Evolutionary conservation across 257 asterid species (phyloP).

Genomic region (Buddleja alternifolia): DNA sequence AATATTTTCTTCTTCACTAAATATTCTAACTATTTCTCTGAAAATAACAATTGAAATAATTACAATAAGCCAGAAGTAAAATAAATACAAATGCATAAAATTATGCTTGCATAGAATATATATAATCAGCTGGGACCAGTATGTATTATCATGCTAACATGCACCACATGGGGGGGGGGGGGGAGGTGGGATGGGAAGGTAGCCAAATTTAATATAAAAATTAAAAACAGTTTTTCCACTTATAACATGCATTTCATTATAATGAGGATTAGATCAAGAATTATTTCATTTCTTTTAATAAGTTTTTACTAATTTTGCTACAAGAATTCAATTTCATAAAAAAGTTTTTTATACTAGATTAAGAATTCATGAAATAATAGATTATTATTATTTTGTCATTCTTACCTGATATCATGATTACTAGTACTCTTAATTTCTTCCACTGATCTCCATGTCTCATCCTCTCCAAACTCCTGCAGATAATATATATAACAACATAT

Average conservation of each 20-base stretch:
- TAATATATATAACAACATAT: too few relatives aligned
- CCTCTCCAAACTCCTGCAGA: constrained; percentile 46
- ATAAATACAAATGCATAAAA: constrained; percentile 28
- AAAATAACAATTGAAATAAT: constrained; percentile 17
- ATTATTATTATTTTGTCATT: constrained; percentile 19
- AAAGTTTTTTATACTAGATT: constrained; percentile 10
- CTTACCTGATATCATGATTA: constrained; percentile 54
- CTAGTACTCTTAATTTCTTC: constrained; percentile 28
- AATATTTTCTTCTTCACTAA: constrained; percentile 29
- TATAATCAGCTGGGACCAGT: constrained; percentile 52
- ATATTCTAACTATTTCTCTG: constrained; percentile 45
- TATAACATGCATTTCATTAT: constrained; percentile 18
- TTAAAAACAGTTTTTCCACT: constrained; percentile 43
- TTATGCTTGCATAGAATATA: constrained; percentile 24
- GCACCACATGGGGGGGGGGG: constrained; percentile 74
- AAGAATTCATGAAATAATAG: constrained; percentile 33
- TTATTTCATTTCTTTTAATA: too few relatives aligned
- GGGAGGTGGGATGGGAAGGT: constrained; percentile 43
- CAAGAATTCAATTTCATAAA: background rate
- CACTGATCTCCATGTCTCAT: constrained; percentile 30
- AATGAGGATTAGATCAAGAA: constrained; percentile 32
- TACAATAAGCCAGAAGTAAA: background rate
- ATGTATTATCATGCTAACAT: constrained; percentile 48
- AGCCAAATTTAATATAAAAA: constrained; percentile 36
- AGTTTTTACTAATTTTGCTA: background rate